Evolutionary conservation across 192 early-diverging fungal genomes (phyloP).

Genomic region (Lobosporangium transversale): DNA sequence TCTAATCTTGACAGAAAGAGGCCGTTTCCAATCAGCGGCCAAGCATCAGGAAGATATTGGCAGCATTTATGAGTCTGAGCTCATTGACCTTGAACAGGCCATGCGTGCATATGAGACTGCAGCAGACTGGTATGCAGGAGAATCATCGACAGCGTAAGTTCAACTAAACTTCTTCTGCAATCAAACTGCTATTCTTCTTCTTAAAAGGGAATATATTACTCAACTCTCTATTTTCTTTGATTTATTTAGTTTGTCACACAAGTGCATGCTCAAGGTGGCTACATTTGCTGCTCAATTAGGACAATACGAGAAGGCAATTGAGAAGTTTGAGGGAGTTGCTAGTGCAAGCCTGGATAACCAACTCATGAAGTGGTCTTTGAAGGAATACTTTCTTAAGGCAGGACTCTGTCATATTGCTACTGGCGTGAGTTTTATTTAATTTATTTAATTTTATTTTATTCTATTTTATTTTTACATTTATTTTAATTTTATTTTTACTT

Average conservation of each 20-base stretch:
- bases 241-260: conserved; percentile 80
- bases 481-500: too few species aligned
- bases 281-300: conserved; percentile 89
- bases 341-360: conserved; percentile 85
- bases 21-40: conserved; percentile 91
- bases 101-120: conserved; percentile 91
- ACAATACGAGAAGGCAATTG: conserved; percentile 89
- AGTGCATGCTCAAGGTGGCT: conserved; percentile 91
- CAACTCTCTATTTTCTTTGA: too few species aligned
- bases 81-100: conserved; percentile 80
- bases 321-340: conserved; percentile 91
- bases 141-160: conserved; percentile 89
- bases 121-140: conserved; percentile 92
- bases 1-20: conserved; percentile 81
- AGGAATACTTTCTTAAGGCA: conserved; percentile 97
- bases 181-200: background rate
- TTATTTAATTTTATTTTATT: conserved; percentile 1
- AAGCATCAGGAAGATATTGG: conserved; percentile 95
- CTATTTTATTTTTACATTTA: background rate
- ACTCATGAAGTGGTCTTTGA: conserved; percentile 94
- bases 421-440: conserved; percentile 56
- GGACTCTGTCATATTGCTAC: conserved; percentile 90
- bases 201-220: too few species aligned
- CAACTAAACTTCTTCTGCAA: background rate
- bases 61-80: conserved; percentile 87